phyloP scores from a whole-genome alignment of 1,284 basidiomycete genomes.

The Pseudozyma pruni region DNA sequence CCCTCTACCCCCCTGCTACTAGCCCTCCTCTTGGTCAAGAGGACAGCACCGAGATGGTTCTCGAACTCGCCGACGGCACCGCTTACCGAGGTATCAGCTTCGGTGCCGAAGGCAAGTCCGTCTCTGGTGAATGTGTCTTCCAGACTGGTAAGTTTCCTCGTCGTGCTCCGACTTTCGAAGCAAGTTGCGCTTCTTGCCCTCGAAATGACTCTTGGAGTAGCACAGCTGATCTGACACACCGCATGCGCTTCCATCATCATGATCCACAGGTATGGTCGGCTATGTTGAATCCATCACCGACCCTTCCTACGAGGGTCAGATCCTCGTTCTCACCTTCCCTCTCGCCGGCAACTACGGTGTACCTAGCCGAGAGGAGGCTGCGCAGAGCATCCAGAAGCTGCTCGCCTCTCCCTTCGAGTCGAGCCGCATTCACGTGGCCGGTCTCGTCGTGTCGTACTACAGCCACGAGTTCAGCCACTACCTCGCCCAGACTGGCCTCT shows the following conservation, averaged over 20 bases:
- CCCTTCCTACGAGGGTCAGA: constrained; percentile 98
- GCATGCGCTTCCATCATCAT: constrained; percentile 9
- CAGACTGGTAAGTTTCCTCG: constrained; percentile 83
- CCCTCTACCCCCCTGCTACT: constrained; percentile 42
- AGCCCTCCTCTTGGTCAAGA: constrained; percentile 50
- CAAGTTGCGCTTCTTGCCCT: too few relatives aligned
- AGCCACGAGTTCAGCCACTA: constrained; percentile 91
- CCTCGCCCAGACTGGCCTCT: constrained; percentile 87
- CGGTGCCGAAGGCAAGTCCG: constrained; percentile 88
- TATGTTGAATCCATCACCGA: constrained; percentile 99
- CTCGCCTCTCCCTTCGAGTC: constrained; percentile 80
- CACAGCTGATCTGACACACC: constrained; percentile 23
- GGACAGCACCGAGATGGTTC: constrained; percentile 72
- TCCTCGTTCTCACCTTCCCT: constrained; percentile 96
- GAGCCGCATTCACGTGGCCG: constrained; percentile 90
- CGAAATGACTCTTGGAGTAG: too few relatives aligned
- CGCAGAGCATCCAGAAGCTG: constrained; percentile 70
- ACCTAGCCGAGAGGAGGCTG: constrained; percentile 75
- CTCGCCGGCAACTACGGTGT: constrained; percentile 98
- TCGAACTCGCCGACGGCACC: constrained; percentile 92
- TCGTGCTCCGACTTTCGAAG: not conserved
- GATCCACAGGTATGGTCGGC: constrained; percentile 78
- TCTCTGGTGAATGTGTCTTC: constrained; percentile 98
- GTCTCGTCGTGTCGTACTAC: constrained; percentile 92
- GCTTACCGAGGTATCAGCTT: constrained; percentile 91